Evolutionary conservation across 495 filamentous ascomycete species (phyloP), one percentile per base, ranked within the genome.

Genomic region (Penicillium lividum): DNA sequence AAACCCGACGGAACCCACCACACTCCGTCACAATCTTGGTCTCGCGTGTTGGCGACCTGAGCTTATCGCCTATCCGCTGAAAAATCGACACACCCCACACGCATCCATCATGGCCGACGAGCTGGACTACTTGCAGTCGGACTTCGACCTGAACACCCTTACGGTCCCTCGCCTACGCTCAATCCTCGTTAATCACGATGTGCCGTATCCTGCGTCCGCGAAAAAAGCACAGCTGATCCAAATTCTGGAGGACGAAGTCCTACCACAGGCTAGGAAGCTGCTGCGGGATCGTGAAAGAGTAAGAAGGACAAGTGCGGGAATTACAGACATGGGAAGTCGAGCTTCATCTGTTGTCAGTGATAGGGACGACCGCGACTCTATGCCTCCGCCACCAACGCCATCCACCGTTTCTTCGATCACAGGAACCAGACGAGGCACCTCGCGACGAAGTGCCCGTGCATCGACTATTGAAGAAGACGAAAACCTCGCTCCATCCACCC

Each of bases 161-260:
- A 98, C 91, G 5, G 84, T 97, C 29, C 90, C 93, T 42, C 86
- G 86, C 36, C 82, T 98, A 54, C 89, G 94, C 46, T 89, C 88
- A 22, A 93, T 97, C 59, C 86, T 98, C 31, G 86, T 98, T 61
- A 87, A 84, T 54, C 88, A 98, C 74, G 87, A 91, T 68, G 78
- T 97, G 57, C 65, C 85, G 11, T 98, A 97, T 73, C 87, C 92
- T 1, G 84, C 91, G 7, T 84, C 92, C 50, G 86, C 89, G 34
- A 98, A 97, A 73, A 98, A 98, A 76, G 73, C 84, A 1, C 86
- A 96, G 61, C 86, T 98, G 42, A 76, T 98, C 54, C 84, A 88
- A 4, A 79, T 98, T 29, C 91, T 98, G 69, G 87, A 89, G 63
- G 79, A 89, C 42, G 79, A 93, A 56, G 82, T 98, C 38, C 73